These are phyloP conservation scores for Yamagishiella unicocca DNA, from an alignment of 139 green algal genomes.

Conservation along the genomic window DNA sequence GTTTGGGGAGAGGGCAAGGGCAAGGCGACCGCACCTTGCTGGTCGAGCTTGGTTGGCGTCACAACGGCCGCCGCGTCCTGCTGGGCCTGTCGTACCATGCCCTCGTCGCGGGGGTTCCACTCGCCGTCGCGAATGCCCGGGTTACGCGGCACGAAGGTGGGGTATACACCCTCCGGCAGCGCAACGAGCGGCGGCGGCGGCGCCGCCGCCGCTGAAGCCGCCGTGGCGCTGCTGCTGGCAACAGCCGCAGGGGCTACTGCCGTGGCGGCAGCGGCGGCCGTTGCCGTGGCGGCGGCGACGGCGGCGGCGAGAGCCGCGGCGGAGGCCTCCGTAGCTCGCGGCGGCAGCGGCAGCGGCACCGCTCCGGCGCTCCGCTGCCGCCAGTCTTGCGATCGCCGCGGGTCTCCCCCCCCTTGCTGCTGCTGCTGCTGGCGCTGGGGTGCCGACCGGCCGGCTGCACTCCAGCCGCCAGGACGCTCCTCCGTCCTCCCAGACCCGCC, in stretches of 20 bases:
- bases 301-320: background rate
- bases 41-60: background rate
- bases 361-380: too few species aligned
- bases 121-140: slow-evolving; percentile 56
- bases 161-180: slow-evolving; percentile 38
- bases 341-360: too few species aligned
- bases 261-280: background rate
- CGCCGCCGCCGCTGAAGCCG: background rate
- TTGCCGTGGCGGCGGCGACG: background rate
- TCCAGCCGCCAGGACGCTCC: background rate
- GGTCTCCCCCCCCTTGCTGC: background rate
- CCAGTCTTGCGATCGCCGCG: background rate
- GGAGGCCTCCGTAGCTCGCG: background rate
- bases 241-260: background rate
- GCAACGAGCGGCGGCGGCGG: background rate
- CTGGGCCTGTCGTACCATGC: slow-evolving; percentile 46
- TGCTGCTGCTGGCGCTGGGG: background rate
- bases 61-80: slow-evolving; percentile 23
- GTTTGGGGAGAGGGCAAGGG: too few species aligned
- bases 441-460: background rate
- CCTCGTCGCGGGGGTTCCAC: slow-evolving; percentile 56
- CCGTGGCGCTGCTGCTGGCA: background rate
- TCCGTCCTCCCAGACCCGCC: too few species aligned
- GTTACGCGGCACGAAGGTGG: slow-evolving; percentile 65
- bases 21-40: background rate